Evolutionary conservation across 73 alveolate species (phyloP), one percentile per base, ranked within the genome.

Genomic region (Vitrella brassicaformis): DNA sequence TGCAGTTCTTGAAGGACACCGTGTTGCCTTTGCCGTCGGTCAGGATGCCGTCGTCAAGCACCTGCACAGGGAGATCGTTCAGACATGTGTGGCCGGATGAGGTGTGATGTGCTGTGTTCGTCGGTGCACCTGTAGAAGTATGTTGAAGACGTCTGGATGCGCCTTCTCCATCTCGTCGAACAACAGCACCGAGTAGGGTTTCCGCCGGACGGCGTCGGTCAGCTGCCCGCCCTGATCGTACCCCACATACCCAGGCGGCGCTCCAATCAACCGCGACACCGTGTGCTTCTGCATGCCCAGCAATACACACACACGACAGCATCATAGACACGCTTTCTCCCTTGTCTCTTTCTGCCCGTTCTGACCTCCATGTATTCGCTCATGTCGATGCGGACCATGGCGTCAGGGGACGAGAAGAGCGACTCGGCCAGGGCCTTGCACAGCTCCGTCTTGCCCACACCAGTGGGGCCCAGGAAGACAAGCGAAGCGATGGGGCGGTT

Each of bases 191-290:
- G 72, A 47, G 78, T 77, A 77, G 9, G 84, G 84, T 47, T 72
- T 25, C 26, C 84, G 70, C 31, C 70, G 75, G 47, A 81, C 67
- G 56, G 86, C 74, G 30, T 81, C 88, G 26, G 88, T 81, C 79
- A 81, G 31, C 80, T 73, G 75, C 32, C 88, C 79, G 68, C 79
- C 80, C 47, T 81, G 80, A 47, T 81, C 88, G 64, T 72, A 81
- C 68, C 88, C 88, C 27, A 81, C 86, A 32, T 71, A 72, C 47
- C 88, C 88, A 19, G 88, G 88, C 7, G 86, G 82, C 39, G 80
- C 72, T 67, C 86, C 86, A 31, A 80, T 74, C 67, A 80, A 70
- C 77, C 72, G 68, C 75, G 86, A 70, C 71, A 80, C 86, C 25
- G 86, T 67, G 66, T 80, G 86, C 27, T 76, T 71, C 77, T 80